Conservation (phyloP, 2,329 filamentous ascomycete species). For the Fusarium mundagurra region DNA sequence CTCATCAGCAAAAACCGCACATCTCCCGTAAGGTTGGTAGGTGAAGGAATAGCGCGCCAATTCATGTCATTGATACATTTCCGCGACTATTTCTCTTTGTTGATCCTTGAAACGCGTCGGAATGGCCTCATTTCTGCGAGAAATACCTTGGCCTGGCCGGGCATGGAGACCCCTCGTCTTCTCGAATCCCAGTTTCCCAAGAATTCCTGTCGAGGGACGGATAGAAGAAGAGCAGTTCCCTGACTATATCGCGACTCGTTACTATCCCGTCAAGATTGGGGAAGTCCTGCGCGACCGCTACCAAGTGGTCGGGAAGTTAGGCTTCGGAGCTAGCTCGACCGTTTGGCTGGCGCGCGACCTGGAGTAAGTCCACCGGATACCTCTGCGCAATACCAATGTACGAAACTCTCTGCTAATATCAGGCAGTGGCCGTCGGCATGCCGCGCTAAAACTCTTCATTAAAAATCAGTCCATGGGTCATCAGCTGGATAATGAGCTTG, state of each 20-base stretch:
- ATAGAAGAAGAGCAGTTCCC: constrained; percentile 39
- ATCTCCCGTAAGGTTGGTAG: too few species aligned
- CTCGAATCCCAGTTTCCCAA: constrained; percentile 23
- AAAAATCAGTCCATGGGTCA: constrained; percentile 36
- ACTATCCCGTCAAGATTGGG: constrained; percentile 40
- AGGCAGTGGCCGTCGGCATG: constrained; percentile 42
- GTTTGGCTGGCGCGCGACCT: constrained; percentile 53
- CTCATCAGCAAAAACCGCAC: neutral
- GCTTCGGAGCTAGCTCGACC: constrained; percentile 53
- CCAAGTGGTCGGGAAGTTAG: constrained; percentile 53
- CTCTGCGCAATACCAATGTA: too few species aligned
- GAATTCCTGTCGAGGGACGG: neutral
- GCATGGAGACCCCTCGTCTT: constrained; percentile 32
- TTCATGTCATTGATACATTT: neutral
- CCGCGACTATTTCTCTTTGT: fast-evolving
- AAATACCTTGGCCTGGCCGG: constrained; percentile 8
- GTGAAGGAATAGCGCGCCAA: neutral
- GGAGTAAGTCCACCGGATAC: constrained; percentile 24
- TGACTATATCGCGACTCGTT: constrained; percentile 34
- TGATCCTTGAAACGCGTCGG: fast-evolving
- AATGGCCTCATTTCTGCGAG: neutral
- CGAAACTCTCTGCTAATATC: too few species aligned
- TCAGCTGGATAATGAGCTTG: constrained; percentile 49
- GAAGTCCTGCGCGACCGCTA: constrained; percentile 45
- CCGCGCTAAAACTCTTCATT: constrained; percentile 49